Evolutionary conservation across 1,284 basidiomycete genomes (phyloP), one percentile per base, ranked within the genome.

Genomic region (Ustilago loliicola): DNA sequence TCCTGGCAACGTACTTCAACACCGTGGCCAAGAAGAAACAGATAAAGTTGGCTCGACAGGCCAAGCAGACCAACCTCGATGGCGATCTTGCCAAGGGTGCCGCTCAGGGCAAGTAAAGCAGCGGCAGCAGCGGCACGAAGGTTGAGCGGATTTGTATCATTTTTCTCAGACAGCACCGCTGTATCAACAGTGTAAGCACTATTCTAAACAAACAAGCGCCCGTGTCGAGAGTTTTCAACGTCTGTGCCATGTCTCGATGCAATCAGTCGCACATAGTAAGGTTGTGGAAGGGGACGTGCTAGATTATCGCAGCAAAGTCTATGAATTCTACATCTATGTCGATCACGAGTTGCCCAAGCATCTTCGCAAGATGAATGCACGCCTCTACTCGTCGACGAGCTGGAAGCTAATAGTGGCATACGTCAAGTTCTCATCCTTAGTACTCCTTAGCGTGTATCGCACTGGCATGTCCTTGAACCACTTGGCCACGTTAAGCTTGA

Each of bases 361-460:
- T 47, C 45, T 47, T 6, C 21, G n/a, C 2, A 8, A 29, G 4
- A n/a, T 15, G 15, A 52, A 32, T 8, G 21, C 21, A 3, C 34
- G 34, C 30, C 2, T 45, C 58, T 65, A 68, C 25, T 78, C 48
- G 48, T 88, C 87, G 4, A 88, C 87, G 5, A 88, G 71, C 66
- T 86, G 80, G 68, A 88, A 88, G 19, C 81, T 80, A 55, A 88
- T 82, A 9, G 87, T 88, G 13, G 76, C 80, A 69, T 87, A 87
- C 9, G 81, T 81, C 45, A 87, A 69, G 48, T 87, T 83, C 56
- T 88, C 87, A 38, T 83, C 79, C 15, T 65, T 55, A 2, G 85
- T 86, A 15, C 83, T 85, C 15, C 87, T 72, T 1, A 88, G 79
- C 4, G 87, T 87, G 68, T 88, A 88, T 5, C 87, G 76, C 17